Evolutionary conservation across 306 rosid genomes (phyloP).

Genomic region (Castanea sativa): DNA sequence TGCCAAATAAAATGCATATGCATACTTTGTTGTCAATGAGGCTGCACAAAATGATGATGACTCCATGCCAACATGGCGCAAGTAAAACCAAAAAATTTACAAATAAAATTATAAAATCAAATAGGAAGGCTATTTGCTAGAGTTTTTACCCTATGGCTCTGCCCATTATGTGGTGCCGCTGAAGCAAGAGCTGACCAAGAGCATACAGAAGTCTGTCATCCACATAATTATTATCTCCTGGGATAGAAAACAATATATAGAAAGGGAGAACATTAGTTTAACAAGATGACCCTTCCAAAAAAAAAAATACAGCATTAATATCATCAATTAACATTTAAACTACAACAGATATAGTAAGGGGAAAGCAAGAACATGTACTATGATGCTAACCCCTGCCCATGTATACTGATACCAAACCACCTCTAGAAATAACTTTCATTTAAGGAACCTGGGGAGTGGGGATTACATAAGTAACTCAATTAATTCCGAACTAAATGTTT

Average conservation of each 20-base stretch:
- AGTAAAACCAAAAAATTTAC: no score
- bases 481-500: not conserved
- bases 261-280: not conserved
- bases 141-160: no score
- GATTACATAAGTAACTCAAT: not conserved
- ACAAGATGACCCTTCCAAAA: not conserved
- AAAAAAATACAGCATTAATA: not conserved
- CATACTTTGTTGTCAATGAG: no score
- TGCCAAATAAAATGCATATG: no score
- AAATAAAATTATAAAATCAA: no score
- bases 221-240: no score
- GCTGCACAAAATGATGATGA: no score
- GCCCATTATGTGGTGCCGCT: no score
- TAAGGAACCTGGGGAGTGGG: not conserved
- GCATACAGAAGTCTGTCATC: no score
- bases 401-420: not conserved
- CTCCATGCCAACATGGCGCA: no score
- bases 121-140: no score
- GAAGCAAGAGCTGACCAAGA: no score
- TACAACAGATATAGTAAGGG: not conserved
- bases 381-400: not conserved
- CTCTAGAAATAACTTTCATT: not conserved
- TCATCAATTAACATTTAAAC: not conserved
- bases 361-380: not conserved
- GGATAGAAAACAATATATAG: slow-evolving; percentile 14